phyloP scores from a whole-genome alignment of 352 stramenopile species.

The Peronospora tabacina region DNA sequence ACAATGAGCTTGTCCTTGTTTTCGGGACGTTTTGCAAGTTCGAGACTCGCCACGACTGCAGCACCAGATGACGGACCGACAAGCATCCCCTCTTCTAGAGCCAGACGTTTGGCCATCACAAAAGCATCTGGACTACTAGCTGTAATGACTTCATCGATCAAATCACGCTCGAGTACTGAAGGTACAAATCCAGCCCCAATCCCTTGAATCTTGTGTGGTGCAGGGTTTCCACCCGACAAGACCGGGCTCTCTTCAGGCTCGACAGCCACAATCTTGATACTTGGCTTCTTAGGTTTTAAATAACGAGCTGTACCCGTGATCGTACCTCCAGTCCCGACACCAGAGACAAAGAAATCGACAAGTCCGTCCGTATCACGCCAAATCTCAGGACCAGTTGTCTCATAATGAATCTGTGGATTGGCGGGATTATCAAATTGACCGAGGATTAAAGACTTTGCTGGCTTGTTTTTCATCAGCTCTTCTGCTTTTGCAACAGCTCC shows the following conservation, averaged over 20 bases:
- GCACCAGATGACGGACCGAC: conserved; percentile 83
- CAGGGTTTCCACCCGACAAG: conserved; percentile 71
- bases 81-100: conserved; percentile 79
- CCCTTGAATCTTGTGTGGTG: conserved; percentile 82
- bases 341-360: conserved; percentile 86
- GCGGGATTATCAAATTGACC: conserved; percentile 96
- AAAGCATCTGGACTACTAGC: conserved; percentile 75
- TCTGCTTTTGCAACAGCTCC: conserved; percentile 73
- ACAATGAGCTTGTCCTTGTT: conserved; percentile 86
- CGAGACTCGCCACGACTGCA: conserved; percentile 75
- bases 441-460: conserved; percentile 71
- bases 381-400: conserved; percentile 84
- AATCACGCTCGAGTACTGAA: conserved; percentile 62
- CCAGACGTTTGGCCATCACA: conserved; percentile 80
- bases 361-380: conserved; percentile 84
- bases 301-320: conserved; percentile 80
- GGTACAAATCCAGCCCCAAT: conserved; percentile 81
- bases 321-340: conserved; percentile 82
- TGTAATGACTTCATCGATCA: conserved; percentile 88
- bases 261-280: conserved; percentile 75
- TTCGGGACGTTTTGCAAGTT: conserved; percentile 75
- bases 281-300: conserved; percentile 83
- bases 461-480: conserved; percentile 65
- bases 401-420: conserved; percentile 91
- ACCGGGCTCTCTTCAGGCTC: conserved; percentile 81